Conservation (phyloP, 495 filamentous ascomycete species). For the Lentithecium fluviatile region DNA sequence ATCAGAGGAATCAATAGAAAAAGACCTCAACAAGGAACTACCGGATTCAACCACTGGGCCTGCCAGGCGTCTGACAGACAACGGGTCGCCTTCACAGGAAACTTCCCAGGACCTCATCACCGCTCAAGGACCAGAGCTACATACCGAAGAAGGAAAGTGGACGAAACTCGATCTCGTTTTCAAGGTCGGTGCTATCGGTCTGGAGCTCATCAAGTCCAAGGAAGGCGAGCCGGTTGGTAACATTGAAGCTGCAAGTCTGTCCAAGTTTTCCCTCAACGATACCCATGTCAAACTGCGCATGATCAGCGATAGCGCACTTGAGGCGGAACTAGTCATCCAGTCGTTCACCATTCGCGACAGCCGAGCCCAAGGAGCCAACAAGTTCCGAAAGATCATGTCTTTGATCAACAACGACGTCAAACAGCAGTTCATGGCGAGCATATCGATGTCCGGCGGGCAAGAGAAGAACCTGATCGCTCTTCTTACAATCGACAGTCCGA, state of each 20-base stretch:
- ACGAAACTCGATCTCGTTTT: conserved; percentile 93
- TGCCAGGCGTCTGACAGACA: conserved; percentile 44
- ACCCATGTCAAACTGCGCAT: conserved; percentile 91
- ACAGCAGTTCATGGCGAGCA: conserved; percentile 94
- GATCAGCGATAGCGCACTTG: conserved; percentile 86
- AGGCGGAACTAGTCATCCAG: conserved; percentile 89
- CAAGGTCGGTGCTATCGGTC: conserved; percentile 77
- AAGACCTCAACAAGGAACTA: conserved; percentile 62
- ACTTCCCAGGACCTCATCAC: conserved; percentile 47
- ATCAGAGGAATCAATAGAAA: conserved; percentile 63
- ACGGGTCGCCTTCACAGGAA: conserved; percentile 29
- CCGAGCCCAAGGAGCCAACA: conserved; percentile 79
- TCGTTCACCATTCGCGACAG: conserved; percentile 94
- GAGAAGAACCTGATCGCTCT: conserved; percentile 84
- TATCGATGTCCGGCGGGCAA: conserved; percentile 85
- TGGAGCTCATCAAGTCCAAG: conserved; percentile 80
- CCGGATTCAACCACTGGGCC: conserved; percentile 57
- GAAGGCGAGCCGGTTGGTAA: conserved; percentile 73
- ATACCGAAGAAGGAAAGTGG: conserved; percentile 68
- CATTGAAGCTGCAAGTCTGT: conserved; percentile 77
- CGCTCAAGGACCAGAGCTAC: conserved; percentile 64
- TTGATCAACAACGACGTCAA: conserved; percentile 89
- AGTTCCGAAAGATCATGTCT: conserved; percentile 97
- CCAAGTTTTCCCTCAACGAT: conserved; percentile 88
- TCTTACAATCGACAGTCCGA: conserved; percentile 92